Evolutionary conservation across 257 asterid genomes (phyloP).

Genomic region (Plantago major): DNA sequence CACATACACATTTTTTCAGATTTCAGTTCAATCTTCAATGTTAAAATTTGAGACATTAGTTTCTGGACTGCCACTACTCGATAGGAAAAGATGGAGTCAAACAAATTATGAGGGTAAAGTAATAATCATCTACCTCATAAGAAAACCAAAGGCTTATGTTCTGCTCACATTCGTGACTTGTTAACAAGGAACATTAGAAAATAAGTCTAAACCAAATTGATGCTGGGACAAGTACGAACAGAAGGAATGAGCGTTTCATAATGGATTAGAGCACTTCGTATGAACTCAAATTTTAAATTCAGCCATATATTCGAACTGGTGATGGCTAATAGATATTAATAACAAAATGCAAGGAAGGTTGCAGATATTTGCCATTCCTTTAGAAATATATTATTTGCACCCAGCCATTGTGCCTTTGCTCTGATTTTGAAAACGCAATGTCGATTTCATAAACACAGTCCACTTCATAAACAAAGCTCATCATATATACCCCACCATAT

Average conservation of each 20-base stretch:
- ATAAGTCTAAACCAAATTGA: conserved; percentile 13
- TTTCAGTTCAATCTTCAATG: conserved; percentile 10
- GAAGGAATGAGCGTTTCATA: neutral
- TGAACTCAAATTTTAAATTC: conserved; percentile 5
- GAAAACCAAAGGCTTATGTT: conserved; percentile 8
- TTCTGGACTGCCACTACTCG: neutral
- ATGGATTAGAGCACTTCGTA: conserved; percentile 9
- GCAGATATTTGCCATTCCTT: neutral
- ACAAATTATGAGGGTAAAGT: too few species aligned
- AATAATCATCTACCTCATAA: neutral
- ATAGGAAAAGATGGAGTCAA: neutral
- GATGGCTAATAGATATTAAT: conserved; percentile 10
- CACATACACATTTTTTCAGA: conserved; percentile 3
- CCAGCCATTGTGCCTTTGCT: conserved; percentile 8
- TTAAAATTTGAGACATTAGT: neutral
- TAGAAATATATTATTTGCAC: conserved; percentile 15
- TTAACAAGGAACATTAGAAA: conserved; percentile 7
- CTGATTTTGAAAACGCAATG: conserved; percentile 9
- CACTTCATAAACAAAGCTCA: conserved; percentile 18
- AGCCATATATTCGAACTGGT: conserved; percentile 3
- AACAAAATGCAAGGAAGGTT: conserved; percentile 8
- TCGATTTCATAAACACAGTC: conserved; percentile 9
- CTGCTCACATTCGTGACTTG: neutral
- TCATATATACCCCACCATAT: conserved; percentile 8
- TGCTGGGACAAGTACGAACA: conserved; percentile 15